phyloP scores from a whole-genome alignment of 2,329 filamentous ascomycete genomes.

The Paecilomyces sp. region DNA sequence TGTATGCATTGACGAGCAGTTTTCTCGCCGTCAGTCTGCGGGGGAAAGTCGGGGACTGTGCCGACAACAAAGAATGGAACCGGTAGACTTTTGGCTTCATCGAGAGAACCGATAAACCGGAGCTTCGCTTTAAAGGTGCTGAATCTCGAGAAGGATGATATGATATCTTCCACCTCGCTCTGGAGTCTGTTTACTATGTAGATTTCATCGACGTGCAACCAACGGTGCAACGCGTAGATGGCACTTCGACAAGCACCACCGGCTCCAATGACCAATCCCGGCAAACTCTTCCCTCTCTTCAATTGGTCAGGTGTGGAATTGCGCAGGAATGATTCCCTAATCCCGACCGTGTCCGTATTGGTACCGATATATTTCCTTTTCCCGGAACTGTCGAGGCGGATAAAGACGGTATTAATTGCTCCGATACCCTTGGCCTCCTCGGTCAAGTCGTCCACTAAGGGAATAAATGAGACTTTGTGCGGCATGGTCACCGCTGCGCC shows the following conservation, averaged over 20 bases:
- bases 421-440: constrained; percentile 39
- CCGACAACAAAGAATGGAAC: constrained; percentile 12
- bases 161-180: constrained; percentile 13
- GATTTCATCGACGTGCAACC: constrained; percentile 11
- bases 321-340: constrained; percentile 46
- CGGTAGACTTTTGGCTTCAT: constrained; percentile 2
- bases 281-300: constrained; percentile 2
- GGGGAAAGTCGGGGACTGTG: constrained; percentile 13
- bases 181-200: constrained; percentile 14
- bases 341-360: constrained; percentile 70
- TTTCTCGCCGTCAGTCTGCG: constrained; percentile 10
- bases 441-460: constrained; percentile 62
- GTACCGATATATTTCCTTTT: constrained; percentile 54
- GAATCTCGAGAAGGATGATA: constrained; percentile 6
- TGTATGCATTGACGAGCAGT: background rate
- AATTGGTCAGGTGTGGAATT: background rate
- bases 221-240: constrained; percentile 15
- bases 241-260: constrained; percentile 14
- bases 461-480: constrained; percentile 66
- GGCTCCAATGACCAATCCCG: constrained; percentile 13
- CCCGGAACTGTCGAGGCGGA: constrained; percentile 37
- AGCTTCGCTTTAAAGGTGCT: constrained; percentile 4
- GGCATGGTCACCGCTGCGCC: constrained; percentile 71
- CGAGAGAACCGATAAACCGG: constrained; percentile 6
- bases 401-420: constrained; percentile 15